Evolutionary conservation across 371 early-diverging fungal genomes (phyloP), one percentile per base, ranked within the genome.

Genomic region (Sporodiniella umbellata): DNA sequence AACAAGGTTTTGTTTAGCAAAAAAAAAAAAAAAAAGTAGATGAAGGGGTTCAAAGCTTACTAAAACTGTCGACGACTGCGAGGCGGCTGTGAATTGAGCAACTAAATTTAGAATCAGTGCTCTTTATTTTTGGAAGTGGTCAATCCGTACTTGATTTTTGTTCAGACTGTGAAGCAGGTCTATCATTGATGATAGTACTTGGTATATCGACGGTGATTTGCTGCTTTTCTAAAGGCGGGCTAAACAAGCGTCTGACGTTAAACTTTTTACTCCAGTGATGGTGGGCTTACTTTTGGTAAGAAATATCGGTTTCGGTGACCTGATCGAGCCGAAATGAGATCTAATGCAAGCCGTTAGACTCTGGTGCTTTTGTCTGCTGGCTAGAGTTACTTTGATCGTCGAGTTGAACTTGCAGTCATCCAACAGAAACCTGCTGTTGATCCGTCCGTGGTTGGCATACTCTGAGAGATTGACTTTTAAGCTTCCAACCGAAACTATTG

Each of bases 321-420:
- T 68, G 69, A 15, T 63, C 58, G 39, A 69, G 53, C 37, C 44
- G 44, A 31, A 75, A 71, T 8, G 75, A 54, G 14, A 75, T 18
- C 75, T 74, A 46, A 11, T 40, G 15, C 17, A 18, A 15, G 33
- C 12, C 14, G 17, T 15, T 26, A 31, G 3, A 37, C 18, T 48
- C 24, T 10, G 4, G 4, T 15, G 14, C 12, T 25, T 28, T 24
- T 26, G 1, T 42, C 14, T 42, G 14, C 15, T 35, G n/a, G n/a
- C n/a, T n/a, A n/a, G n/a, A n/a, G n/a, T 10, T 37, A 71, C 75
- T 56, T 71, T 75, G 30, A 75, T 48, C 5, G 64, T 69, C 0
- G 75, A 75, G 50, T 77, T 77, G 43, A 77, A 70, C 61, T 77
- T 77, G 51, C 74, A 72, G 0, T 71, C 62, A 21, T 77, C 64